Conservation (phyloP, 1,284 basidiomycete species). For the Dichomitus squalens region DNA sequence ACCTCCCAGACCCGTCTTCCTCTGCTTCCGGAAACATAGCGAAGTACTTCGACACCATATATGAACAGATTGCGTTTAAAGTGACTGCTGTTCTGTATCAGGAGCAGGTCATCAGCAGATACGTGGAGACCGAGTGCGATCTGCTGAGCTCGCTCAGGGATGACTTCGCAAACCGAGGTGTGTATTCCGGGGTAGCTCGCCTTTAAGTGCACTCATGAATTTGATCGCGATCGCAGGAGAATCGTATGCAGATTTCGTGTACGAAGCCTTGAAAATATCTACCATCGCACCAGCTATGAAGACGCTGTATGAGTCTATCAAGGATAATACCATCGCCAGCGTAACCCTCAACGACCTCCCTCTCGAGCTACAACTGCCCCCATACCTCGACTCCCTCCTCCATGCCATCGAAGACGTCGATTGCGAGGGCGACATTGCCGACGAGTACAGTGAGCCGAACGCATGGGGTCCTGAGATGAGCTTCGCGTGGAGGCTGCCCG, state of each 20-base stretch:
- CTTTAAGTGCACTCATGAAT: not conserved
- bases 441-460: conserved; percentile 41
- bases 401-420: conserved; percentile 56
- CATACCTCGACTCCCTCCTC: conserved; percentile 68
- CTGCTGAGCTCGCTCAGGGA: conserved; percentile 71
- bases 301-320: conserved; percentile 74
- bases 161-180: conserved; percentile 62
- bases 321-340: conserved; percentile 70
- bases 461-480: conserved; percentile 71
- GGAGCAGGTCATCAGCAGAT: conserved; percentile 83
- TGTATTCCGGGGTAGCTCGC: conserved; percentile 3
- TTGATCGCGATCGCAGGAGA: conserved; percentile 43
- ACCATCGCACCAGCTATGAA: conserved; percentile 79
- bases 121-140: conserved; percentile 80
- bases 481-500: conserved; percentile 71
- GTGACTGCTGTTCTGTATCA: conserved; percentile 88
- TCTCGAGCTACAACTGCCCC: conserved; percentile 82
- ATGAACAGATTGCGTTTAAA: conserved; percentile 86
- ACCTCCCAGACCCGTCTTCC: conserved; percentile 87
- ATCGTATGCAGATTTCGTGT: conserved; percentile 55
- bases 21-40: conserved; percentile 74
- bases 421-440: conserved; percentile 43
- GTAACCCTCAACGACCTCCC: conserved; percentile 77
- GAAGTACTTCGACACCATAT: conserved; percentile 82
- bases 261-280: conserved; percentile 63